Percentiles rank a stretch among this genome's conserved stretches.
Conservation (phyloP, 2,329 filamentous ascomycete species). For the Hymenoscyphus fructigenus region DNA sequence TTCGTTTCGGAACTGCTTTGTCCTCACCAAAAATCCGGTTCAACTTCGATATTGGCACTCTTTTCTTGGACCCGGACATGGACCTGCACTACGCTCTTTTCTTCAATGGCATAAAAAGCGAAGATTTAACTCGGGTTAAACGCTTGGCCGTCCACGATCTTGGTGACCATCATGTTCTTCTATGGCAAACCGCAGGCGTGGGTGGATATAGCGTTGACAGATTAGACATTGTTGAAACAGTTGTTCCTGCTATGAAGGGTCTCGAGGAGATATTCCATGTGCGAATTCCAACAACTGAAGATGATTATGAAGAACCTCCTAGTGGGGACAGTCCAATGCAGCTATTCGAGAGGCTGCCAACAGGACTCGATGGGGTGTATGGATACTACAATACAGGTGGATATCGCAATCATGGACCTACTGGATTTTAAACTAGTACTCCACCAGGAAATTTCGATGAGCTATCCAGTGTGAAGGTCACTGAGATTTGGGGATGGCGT, state of each 20-base stretch:
- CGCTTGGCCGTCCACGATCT: constrained; percentile 15
- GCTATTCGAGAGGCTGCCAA: neutral
- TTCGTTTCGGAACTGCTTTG: constrained; percentile 20
- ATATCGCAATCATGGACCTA: no score
- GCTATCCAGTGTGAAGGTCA: neutral
- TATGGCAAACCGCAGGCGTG: neutral
- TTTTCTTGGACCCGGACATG: constrained; percentile 16
- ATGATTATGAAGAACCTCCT: neutral
- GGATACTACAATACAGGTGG: no score
- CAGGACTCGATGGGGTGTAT: neutral
- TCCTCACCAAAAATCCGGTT: constrained; percentile 17
- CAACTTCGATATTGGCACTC: constrained; percentile 26
- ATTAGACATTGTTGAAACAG: neutral
- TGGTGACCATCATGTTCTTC: neutral
- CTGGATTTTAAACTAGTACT: no score
- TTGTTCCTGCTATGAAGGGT: neutral
- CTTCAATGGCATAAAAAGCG: constrained; percentile 7
- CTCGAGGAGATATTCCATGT: neutral
- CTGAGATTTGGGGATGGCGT: constrained; percentile 5
- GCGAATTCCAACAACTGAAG: neutral
- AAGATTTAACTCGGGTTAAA: constrained; percentile 15
- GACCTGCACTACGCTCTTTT: constrained; percentile 9
- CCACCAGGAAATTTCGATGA: no score
- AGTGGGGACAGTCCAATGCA: neutral
- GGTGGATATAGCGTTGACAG: neutral